phyloP scores from a whole-genome alignment of 257 asterid species.

The Ilex aquifolium region DNA sequence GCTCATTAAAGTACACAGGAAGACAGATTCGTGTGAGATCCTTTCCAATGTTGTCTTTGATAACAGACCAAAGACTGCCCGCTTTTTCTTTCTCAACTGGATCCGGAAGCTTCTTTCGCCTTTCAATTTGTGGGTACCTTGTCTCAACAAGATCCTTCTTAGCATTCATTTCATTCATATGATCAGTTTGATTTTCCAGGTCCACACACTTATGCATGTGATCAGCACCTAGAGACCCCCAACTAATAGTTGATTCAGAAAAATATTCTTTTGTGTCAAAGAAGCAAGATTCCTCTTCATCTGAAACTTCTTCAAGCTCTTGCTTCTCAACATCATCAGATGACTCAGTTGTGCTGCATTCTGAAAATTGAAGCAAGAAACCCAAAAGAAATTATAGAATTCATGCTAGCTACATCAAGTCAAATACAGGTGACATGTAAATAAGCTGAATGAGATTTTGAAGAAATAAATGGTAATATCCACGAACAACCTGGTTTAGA shows the following conservation, averaged over 20 bases:
- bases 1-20: slow-evolving; percentile 93
- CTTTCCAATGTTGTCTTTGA: slow-evolving; percentile 94
- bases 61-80: slow-evolving; percentile 92
- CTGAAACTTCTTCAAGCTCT: slow-evolving; percentile 82
- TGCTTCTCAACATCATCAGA: slow-evolving; percentile 91
- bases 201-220: slow-evolving; percentile 29
- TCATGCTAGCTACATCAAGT: not conserved
- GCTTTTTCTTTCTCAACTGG: slow-evolving; percentile 92
- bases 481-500: not conserved
- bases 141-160: slow-evolving; percentile 13
- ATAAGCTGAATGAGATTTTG: not conserved
- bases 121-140: slow-evolving; percentile 36
- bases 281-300: slow-evolving; percentile 71
- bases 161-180: slow-evolving; percentile 15
- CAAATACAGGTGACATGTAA: not conserved
- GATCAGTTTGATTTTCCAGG: slow-evolving; percentile 22
- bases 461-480: too few species aligned
- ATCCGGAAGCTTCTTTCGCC: slow-evolving; percentile 82
- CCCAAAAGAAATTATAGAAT: slow-evolving; percentile 3
- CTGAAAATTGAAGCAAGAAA: slow-evolving; percentile 32
- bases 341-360: slow-evolving; percentile 96
- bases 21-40: slow-evolving; percentile 88
- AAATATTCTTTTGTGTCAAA: slow-evolving; percentile 68
- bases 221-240: slow-evolving; percentile 31
- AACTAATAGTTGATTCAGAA: slow-evolving; percentile 32